Evolutionary conservation across 2,329 filamentous ascomycete species (phyloP).

Genomic region (Colletotrichum liriopes): DNA sequence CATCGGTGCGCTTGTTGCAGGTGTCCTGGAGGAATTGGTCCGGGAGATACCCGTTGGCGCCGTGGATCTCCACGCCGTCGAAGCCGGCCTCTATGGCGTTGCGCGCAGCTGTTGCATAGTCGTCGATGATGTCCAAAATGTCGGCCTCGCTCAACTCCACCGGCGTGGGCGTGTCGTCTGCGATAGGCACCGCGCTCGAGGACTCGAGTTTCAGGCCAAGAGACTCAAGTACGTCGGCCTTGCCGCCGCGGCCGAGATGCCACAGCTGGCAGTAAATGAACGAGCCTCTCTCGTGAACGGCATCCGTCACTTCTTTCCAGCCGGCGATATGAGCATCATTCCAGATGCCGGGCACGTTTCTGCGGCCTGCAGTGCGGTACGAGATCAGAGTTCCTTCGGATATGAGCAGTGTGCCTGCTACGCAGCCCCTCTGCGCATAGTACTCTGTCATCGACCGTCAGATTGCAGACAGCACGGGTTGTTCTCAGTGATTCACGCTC

Average conservation of each 20-base stretch:
- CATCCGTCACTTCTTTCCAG: slow-evolving; percentile 74
- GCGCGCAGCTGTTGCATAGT: slow-evolving; percentile 70
- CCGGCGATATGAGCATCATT: slow-evolving; percentile 68
- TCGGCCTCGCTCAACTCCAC: slow-evolving; percentile 77
- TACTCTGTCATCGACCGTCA: slow-evolving; percentile 44
- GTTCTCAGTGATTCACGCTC: background rate
- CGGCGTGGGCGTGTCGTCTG: slow-evolving; percentile 67
- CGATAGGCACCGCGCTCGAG: slow-evolving; percentile 57
- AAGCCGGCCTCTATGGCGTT: slow-evolving; percentile 75
- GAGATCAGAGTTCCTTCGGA: slow-evolving; percentile 72
- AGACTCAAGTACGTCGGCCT: slow-evolving; percentile 51
- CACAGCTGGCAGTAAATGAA: slow-evolving; percentile 78
- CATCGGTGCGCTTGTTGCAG: slow-evolving; percentile 67
- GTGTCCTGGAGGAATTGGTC: slow-evolving; percentile 73
- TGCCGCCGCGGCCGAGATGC: slow-evolving; percentile 71
- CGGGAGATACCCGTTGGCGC: slow-evolving; percentile 74
- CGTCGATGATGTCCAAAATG: slow-evolving; percentile 74
- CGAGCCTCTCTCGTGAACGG: slow-evolving; percentile 74
- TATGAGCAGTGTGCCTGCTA: slow-evolving; percentile 66
- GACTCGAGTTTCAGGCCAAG: slow-evolving; percentile 66
- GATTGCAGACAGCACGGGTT: background rate
- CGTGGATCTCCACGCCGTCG: slow-evolving; percentile 77
- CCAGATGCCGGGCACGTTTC: slow-evolving; percentile 71
- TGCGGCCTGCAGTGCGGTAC: slow-evolving; percentile 60
- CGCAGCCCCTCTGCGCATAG: slow-evolving; percentile 50